phyloP scores from a whole-genome alignment of 1,284 basidiomycete species.

The Fomitopsis pinicola region DNA sequence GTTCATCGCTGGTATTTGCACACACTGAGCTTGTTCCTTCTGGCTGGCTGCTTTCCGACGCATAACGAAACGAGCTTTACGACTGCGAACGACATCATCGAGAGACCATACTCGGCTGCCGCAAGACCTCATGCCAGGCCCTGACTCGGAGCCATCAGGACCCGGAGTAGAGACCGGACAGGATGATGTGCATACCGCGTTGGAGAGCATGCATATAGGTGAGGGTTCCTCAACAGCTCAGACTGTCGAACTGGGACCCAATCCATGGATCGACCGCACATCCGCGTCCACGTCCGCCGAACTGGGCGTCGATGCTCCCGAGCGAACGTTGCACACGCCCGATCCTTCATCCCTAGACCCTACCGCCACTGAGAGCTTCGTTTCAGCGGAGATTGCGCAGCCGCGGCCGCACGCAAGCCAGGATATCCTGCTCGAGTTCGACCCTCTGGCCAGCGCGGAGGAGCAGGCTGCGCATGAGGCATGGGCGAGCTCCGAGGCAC shows the following conservation, averaged over 20 bases:
- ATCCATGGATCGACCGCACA: slow-evolving; percentile 26
- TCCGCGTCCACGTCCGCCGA: neutral
- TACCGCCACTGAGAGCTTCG: slow-evolving; percentile 31
- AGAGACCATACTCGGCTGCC: neutral
- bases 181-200: neutral
- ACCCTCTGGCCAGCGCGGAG: slow-evolving; percentile 55
- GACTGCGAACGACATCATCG: neutral
- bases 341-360: slow-evolving; percentile 38
- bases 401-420: slow-evolving; percentile 11
- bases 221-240: neutral
- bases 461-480: slow-evolving; percentile 56
- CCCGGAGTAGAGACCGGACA: neutral
- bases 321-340: slow-evolving; percentile 23
- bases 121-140: neutral
- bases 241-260: slow-evolving; percentile 12
- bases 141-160: neutral
- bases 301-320: neutral
- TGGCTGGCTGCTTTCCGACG: too few relatives aligned
- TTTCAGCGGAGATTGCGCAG: slow-evolving; percentile 17
- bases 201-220: slow-evolving; percentile 2
- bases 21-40: neutral
- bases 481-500: slow-evolving; percentile 54
- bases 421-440: slow-evolving; percentile 58
- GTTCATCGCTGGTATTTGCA: neutral
- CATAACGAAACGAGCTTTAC: neutral